Evolutionary conservation across 352 stramenopile genomes (phyloP), one percentile per base, ranked within the genome.

Genomic region (Vaucheria bursata): DNA sequence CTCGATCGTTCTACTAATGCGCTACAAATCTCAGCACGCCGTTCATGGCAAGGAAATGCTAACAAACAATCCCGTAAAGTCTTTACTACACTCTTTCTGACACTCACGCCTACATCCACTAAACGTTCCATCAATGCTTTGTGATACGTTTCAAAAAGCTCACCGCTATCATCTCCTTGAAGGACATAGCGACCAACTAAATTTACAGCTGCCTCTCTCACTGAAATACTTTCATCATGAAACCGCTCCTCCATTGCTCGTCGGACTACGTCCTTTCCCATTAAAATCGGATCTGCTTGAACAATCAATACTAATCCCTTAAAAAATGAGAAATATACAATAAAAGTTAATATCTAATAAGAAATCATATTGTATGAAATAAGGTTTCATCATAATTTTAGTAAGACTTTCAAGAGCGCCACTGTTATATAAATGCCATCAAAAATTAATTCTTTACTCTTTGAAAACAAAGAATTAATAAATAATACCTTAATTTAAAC

Each of bases 151-250:
- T 81, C 74, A 0, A 86, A 37, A 0, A 85, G 71, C 29, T 49
- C 53, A 1, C 66, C 35, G 34, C 68, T 71, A n/a, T 33, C 49
- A 29, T n/a, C 53, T n/a, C 59, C 73, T 35, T 65, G 40, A 25
- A 86, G 40, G 6, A 84, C 78, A 73, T 86, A 86, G 64, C 82
- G 75, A 35, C 83, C 83, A 69, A 86, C 79, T 6, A 86, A 64
- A 32, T 85, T 78, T 18, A 86, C 76, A 0, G 79, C 78, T 8
- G 78, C 81, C 79, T 86, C 71, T 31, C 75, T 36, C 34, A 80
- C 75, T 29, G 66, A 77, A 12, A 80, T 71, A 33, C 66, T 53
- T 38, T 80, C 75, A 39, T 80, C 75, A 7, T 73, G 75, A 25
- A 80, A 80, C 68, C 75, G 73, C n/a, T 45, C 66, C 7, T 70